Evolutionary conservation across 73 alveolate genomes (phyloP), one percentile per base, ranked within the genome.

Genomic region (Blepharisma japonicum): DNA sequence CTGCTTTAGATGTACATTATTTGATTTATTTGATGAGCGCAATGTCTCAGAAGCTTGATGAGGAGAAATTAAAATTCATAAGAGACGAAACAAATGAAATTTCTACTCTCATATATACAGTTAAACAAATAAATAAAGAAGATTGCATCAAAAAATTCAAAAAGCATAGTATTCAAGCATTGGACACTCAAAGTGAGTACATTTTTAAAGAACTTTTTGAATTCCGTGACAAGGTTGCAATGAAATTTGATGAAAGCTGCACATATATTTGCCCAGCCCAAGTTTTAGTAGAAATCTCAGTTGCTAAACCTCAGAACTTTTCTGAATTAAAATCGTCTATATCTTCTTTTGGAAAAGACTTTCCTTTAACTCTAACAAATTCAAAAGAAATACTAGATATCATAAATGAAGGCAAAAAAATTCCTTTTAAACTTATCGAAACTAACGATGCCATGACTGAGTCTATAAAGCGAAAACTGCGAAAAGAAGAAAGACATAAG

Each of bases 1-100:
- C 98, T 5, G 95, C 97, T 49, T 85, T 79, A 80, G 98, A 94
- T 82, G 84, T 93, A 21, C 79, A 80, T 74, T 91, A 79, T 78
- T 84, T 94, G 48, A 89, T 91, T 39, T 86, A 83, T 85, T 68
- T 94, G 45, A 86, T 93, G 68, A 55, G 87, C 39, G 77, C 79
- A 50, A 77, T 91, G 56, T 46, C 20, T 67, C 51, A 87, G 68
- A 61, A 70, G 55, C 61, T 80, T 61, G 88, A 82, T 68, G 71
- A 70, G 54, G 84, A 83, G 45, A 76, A 81, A 48, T 56, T 46
- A 53, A 72, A 68, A 42, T 51, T 27, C 78, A 70, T 66, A 8
- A 21, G 70, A 81, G 66, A 86, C 51, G 53, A 54, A 68, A 20
- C 81, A 79, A 87, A 20, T 78, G 46, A 77, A 27, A 45, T 81